Evolutionary conservation across 2,329 filamentous ascomycete genomes (phyloP).

Genomic region (Thielaviopsis euricoi): DNA sequence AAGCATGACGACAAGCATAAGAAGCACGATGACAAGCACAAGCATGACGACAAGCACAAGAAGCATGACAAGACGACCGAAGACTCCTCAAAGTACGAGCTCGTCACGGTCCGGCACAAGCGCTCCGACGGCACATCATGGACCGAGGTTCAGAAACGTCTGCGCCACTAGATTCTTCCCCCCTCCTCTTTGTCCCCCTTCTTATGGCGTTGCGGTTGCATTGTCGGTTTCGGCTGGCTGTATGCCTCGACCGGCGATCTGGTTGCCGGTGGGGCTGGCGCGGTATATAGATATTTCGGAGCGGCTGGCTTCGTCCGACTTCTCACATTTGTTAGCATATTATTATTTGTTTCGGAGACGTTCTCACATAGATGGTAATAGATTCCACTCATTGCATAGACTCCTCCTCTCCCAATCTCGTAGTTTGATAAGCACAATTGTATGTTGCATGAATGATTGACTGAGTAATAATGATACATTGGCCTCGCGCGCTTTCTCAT

Average conservation of each 20-base stretch:
- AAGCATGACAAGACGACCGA: background rate
- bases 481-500: background rate
- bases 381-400: background rate
- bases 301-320: no score
- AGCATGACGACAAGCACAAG: background rate
- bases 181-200: background rate
- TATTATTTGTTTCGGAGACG: no score
- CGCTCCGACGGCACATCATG: background rate
- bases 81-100: background rate
- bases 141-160: background rate
- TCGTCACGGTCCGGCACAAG: background rate
- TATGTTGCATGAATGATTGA: background rate
- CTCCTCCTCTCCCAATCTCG: background rate
- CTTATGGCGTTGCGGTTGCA: no score
- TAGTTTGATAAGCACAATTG: background rate
- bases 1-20: background rate
- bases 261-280: no score
- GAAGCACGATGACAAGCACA: background rate
- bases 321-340: no score
- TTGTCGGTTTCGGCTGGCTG: no score
- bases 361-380: background rate
- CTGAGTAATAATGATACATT: background rate
- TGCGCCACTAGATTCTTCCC: background rate
- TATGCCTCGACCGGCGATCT: no score
- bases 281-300: no score